Conservation (phyloP, 257 asterid genomes). For the Jacaranda mimosifolia region DNA sequence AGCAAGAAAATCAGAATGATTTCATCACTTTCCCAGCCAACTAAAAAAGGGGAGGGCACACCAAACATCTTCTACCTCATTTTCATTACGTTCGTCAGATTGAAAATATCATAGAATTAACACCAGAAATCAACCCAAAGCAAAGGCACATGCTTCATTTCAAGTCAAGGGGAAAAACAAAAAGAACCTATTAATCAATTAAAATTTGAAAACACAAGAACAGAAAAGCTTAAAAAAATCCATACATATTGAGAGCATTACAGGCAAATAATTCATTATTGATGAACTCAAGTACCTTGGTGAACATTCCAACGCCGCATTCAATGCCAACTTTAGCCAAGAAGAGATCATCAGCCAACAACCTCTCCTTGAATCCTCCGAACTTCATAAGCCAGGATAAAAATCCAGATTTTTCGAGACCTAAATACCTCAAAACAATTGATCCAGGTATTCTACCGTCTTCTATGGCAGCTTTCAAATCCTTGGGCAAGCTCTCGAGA, state of each 20-base stretch:
- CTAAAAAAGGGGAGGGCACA: not conserved
- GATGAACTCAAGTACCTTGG: conserved; percentile 64
- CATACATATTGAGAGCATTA: not conserved
- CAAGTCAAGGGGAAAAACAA: not conserved
- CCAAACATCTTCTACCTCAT: conserved; percentile 7
- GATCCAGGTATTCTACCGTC: conserved; percentile 83
- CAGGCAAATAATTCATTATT: not conserved
- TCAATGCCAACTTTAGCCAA: conserved; percentile 86
- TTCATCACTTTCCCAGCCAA: not conserved
- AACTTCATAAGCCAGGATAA: conserved; percentile 77
- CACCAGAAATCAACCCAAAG: not conserved
- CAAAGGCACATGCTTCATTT: not conserved
- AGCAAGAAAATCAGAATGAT: not conserved
- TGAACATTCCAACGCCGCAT: conserved; percentile 94
- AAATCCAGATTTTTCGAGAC: conserved; percentile 74
- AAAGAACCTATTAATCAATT: not conserved
- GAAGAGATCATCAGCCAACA: conserved; percentile 96
- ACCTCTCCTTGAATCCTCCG: conserved; percentile 94
- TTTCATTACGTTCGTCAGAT: not conserved
- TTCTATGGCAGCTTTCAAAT: conserved; percentile 77
- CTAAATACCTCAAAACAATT: conserved; percentile 65
- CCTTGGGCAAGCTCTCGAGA: conserved; percentile 84
- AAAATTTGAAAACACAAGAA: not conserved
- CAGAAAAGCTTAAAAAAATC: not conserved
- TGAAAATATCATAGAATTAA: not conserved